Base-by-base conservation (phyloP, 164 flowering plant genomes). In the Nelumbo lutea region DNA sequence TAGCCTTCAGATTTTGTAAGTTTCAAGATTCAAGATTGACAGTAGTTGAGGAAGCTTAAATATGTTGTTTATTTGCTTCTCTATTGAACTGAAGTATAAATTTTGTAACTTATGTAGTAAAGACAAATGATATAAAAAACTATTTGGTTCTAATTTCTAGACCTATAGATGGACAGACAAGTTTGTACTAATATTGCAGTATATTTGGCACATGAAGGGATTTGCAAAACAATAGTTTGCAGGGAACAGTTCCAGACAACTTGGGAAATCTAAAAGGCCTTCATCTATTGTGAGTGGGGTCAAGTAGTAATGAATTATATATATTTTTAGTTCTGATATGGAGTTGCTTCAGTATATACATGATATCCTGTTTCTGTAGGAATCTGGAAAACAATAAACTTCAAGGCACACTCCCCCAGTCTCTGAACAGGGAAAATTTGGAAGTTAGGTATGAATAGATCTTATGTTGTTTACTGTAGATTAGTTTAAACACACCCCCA, bases 351-450 rank as follows among this genome's bases (percentile, higher is more conserved):
- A 52, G 4, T 60, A 58, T 42, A n/a, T 40, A 61, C 58, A 15
- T 57, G 46, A 42, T 66, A 42, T 15, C 47, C 56, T 57, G 3
- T 74, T 27, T 68, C 27, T 76, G 45, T 84, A 91, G 97, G 84
- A 87, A 89, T 72, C 79, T 91, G 79, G 91, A 87, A 72, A 89
- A 91, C 69, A 91, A 91, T 77, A 78, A 80, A 70, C 84, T 91
- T 58, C 81, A 78, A 66, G 96, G 93, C 59, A 73, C 86, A 63
- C 83, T 91, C 2, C 97, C 97, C 6, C 78, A 69, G 68, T 86
- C 96, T 56, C 69, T 91, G 77, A 83, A 91, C 76, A 82, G 75
- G 75, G 84, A 81, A 65, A 82, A 79, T 15, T 68, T 91, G 77
- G 86, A 84, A 70, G 81, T 91, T 48, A 83, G 91, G 97, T 91